Evolutionary conservation across 257 asterid genomes (phyloP), one percentile per base, ranked within the genome.

Genomic region (Prunella vulgaris): DNA sequence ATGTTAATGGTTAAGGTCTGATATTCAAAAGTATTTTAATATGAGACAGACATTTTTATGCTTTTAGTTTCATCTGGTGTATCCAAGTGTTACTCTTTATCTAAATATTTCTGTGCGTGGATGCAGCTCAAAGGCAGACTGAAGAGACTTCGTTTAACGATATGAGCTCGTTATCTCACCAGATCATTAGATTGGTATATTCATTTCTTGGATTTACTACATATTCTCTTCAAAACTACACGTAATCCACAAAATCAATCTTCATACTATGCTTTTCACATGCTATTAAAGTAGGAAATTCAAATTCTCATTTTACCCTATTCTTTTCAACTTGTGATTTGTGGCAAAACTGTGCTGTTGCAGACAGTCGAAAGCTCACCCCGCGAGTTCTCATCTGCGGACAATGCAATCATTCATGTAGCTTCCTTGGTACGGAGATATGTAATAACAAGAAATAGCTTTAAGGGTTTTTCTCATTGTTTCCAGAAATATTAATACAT

Each of bases 341-440:
- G 64, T 58, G 7, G 12, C 18, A 27, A 4, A 12, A 13, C 32
- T 61, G 30, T 76, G 30, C 59, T 64, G 21, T 76, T 71, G 77
- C 90, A 90, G 98, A 88, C 92, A n/a, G 76, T 93, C 58, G 95
- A 88, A 84, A 93, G 98, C 81, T 81, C 89, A 30, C 82, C 92
- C 32, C 85, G 86, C 3, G 93, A 80, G 65, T 72, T 78, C 40
- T 77, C 75, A 68, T 93, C 76, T n/a, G 73, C 83, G 86, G 95
- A 88, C 46, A 78, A 79, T 62, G 75, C 81, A n/a, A 80, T 85
- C 81, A 70, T 87, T 61, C 90, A 83, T 66, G 56, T 83, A 58
- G 97, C 97, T 69, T 33, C 86, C 46, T 89, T 88, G 96, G 98
- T 93, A 85, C 49, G 76, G 52, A 49, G 8, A 46, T 64, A 74